Evolutionary conservation across 1,284 basidiomycete genomes (phyloP).

Genomic region (Cutaneotrichosporon dermatis): DNA sequence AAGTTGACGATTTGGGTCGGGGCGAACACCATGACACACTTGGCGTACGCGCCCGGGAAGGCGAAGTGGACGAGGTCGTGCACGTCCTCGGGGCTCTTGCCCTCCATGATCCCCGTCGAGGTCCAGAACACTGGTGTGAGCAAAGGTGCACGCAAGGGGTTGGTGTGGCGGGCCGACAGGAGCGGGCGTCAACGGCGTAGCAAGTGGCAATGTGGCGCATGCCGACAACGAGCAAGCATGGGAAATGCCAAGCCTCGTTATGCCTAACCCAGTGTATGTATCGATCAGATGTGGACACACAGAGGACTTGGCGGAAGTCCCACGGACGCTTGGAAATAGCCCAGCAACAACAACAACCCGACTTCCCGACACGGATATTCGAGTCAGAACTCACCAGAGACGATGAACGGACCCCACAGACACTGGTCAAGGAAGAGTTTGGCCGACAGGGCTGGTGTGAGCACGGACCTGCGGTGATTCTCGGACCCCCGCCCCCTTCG

Average conservation of each 20-base stretch:
- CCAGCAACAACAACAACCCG: not conserved
- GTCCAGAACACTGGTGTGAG: constrained; percentile 37
- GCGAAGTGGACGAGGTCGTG: constrained; percentile 39
- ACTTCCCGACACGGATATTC: not conserved
- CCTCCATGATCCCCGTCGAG: constrained; percentile 42
- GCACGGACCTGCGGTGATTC: not conserved
- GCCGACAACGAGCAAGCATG: not conserved
- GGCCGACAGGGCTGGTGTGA: constrained; percentile 12
- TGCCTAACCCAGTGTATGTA: too few relatives aligned
- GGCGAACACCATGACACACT: constrained; percentile 59
- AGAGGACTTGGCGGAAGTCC: not conserved
- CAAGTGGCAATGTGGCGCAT: not conserved
- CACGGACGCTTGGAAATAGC: not conserved
- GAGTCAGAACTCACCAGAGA: constrained; percentile 9
- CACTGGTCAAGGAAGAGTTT: constrained; percentile 16
- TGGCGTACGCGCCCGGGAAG: constrained; percentile 36
- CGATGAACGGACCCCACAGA: constrained; percentile 22
- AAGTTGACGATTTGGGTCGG: constrained; percentile 81
- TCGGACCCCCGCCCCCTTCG: too few relatives aligned
- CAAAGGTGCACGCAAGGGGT: not conserved
- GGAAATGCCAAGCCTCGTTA: too few relatives aligned
- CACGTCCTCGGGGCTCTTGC: constrained; percentile 34
- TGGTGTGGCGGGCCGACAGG: too few relatives aligned
- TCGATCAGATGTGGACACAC: not conserved
- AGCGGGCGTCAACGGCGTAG: too few relatives aligned